These are phyloP conservation scores for Dioszegia aurantiaca DNA, from an alignment of 768 basidiomycete species.

Conservation along the genomic window DNA sequence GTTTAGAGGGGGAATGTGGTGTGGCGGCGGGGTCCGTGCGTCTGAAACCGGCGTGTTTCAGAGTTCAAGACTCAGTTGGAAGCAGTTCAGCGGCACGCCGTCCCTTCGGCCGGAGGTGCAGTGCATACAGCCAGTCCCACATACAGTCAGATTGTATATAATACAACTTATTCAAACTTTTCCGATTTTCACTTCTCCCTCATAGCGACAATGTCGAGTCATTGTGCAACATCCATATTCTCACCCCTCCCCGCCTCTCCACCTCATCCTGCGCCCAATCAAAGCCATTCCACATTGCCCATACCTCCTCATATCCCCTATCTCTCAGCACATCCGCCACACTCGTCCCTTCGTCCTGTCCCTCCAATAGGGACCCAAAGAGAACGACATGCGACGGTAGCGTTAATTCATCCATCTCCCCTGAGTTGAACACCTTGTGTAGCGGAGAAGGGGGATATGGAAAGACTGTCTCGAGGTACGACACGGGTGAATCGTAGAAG, in stretches of 20 bases:
- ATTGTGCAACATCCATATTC: slow-evolving; percentile 58
- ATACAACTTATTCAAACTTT: no score
- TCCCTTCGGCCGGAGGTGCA: no score
- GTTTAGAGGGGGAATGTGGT: no score
- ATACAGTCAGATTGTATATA: no score
- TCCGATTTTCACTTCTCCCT: no score
- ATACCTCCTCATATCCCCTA: slow-evolving; percentile 65
- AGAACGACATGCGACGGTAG: slow-evolving; percentile 81
- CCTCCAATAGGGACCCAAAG: slow-evolving; percentile 70
- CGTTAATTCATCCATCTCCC: slow-evolving; percentile 7
- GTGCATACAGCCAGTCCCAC: no score
- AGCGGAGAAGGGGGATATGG: slow-evolving; percentile 56
- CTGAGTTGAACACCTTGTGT: slow-evolving; percentile 54
- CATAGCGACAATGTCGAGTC: no score
- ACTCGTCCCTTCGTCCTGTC: neutral
- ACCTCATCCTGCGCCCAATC: slow-evolving; percentile 66
- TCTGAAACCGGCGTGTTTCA: no score
- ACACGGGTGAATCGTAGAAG: slow-evolving; percentile 70
- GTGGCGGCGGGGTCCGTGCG: no score
- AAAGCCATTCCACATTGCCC: slow-evolving; percentile 64
- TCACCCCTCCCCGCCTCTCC: slow-evolving; percentile 65
- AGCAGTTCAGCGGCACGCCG: no score
- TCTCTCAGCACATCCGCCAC: slow-evolving; percentile 57
- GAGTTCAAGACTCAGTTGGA: no score
- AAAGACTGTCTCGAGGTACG: slow-evolving; percentile 68